Conservation (phyloP, 495 filamentous ascomycete species). For the Aspergillus kassunensis region DNA sequence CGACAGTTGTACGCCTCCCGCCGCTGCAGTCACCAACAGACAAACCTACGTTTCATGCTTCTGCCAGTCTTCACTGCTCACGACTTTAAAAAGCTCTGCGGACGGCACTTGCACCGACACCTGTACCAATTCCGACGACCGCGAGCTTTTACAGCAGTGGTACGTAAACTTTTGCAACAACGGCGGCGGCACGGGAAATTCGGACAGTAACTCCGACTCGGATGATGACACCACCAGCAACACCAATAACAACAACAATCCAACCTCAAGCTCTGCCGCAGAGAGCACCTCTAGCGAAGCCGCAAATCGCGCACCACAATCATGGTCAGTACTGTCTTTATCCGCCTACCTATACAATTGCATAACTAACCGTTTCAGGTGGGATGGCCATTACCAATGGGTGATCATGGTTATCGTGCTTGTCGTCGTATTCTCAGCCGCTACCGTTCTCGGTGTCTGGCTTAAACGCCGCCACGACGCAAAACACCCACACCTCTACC, state of each 20-base stretch:
- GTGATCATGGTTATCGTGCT: slow-evolving; percentile 53
- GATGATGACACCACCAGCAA: slow-evolving; percentile 5
- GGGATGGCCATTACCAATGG: slow-evolving; percentile 49
- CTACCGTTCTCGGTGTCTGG: slow-evolving; percentile 37
- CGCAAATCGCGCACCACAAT: not conserved
- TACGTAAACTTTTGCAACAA: slow-evolving; percentile 42
- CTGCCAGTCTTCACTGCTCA: slow-evolving; percentile 47
- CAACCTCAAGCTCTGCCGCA: not conserved
- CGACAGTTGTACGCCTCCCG: slow-evolving; percentile 38
- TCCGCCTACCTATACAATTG: not conserved
- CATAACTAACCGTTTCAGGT: slow-evolving; percentile 33
- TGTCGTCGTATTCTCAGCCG: slow-evolving; percentile 37
- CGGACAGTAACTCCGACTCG: slow-evolving; percentile 5
- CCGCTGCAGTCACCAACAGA: slow-evolving; percentile 25
- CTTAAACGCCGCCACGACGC: slow-evolving; percentile 48
- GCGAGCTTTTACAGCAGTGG: slow-evolving; percentile 43
- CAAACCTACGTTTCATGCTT: slow-evolving; percentile 51
- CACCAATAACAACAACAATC: slow-evolving; percentile 20
- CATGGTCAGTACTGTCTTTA: slow-evolving; percentile 5
- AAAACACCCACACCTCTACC: slow-evolving; percentile 37
- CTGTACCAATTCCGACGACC: slow-evolving; percentile 34
- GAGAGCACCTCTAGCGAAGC: not conserved
- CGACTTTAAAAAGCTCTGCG: slow-evolving; percentile 32
- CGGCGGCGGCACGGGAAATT: slow-evolving; percentile 17
- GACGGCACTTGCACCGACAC: slow-evolving; percentile 32